Evolutionary conservation across 208 protist species (phyloP), one percentile per base, ranked within the genome.

Genomic region (Herpetomonas tarakana): DNA sequence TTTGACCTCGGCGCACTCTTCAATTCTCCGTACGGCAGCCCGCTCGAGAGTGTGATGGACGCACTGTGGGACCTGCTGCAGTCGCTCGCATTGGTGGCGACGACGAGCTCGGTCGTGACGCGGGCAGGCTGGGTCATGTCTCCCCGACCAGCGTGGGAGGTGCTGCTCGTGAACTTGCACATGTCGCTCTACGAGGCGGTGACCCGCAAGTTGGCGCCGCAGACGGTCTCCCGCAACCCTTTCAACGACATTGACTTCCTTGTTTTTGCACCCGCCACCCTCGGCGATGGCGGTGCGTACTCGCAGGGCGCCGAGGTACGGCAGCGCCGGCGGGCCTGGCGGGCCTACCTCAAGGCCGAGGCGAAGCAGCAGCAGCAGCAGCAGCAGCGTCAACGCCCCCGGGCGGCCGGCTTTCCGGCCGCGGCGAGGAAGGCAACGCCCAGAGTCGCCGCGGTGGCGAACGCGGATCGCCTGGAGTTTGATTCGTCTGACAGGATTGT

Each of bases 401-500:
- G n/a, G n/a, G n/a, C n/a, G n/a, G n/a, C n/a, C n/a, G n/a, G n/a
- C n/a, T n/a, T n/a, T n/a, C n/a, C n/a, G n/a, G n/a, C n/a, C n/a
- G n/a, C n/a, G n/a, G n/a, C n/a, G n/a, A n/a, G n/a, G n/a, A n/a
- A n/a, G n/a, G n/a, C n/a, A n/a, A n/a, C n/a, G n/a, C n/a, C 9
- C 35, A 41, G 35, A 18, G 35, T 14, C 35, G 35, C 9, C 35
- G 35, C 35, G 35, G 9, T 18, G 35, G 9, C 35, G 14, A 18
- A 6, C 35, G 14, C 35, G 14, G 35, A 41, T 14, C 35, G 14
- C 35, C 35, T 18, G 9, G 35, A 14, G 35, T 41, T 81, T 35
- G 79, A 83, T 53, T 63, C 64, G 12, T 31, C 49, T 53, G 79
- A 72, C 3, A 69, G 73, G 21, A 68, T 92, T 31, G 52, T 63